A percentile compares a stretch with the other conserved stretches of the same genome.
These are phyloP conservation scores for Rubia balearica DNA, from an alignment of 305 asterid genomes.

Conservation along the genomic window DNA sequence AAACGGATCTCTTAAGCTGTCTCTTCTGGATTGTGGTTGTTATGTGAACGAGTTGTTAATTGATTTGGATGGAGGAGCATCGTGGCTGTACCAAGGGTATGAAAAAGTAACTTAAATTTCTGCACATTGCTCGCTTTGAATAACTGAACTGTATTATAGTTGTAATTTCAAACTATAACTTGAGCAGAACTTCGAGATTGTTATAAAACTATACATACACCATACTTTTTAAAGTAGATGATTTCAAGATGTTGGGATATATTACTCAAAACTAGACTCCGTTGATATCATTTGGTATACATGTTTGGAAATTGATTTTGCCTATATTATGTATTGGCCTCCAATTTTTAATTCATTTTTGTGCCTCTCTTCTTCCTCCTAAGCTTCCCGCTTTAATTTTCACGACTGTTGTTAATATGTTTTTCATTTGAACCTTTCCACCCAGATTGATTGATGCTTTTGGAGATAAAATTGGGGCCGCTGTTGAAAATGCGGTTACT, in stretches of 20 bases:
- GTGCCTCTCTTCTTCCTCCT: not conserved
- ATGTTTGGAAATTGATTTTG: not conserved
- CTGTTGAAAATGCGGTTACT: constrained; percentile 66
- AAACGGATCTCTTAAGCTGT: constrained; percentile 62
- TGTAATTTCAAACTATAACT: not conserved
- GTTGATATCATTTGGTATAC: not conserved
- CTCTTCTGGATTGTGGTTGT: constrained; percentile 77
- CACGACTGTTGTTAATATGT: not conserved
- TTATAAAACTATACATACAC: not conserved
- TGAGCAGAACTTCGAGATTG: not conserved
- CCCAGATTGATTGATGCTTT: constrained; percentile 74
- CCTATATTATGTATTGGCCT: not conserved
- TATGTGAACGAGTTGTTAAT: constrained; percentile 58
- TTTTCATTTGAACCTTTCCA: not conserved
- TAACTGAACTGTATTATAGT: not conserved
- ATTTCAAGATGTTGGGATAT: not conserved
- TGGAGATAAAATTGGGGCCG: constrained; percentile 45
- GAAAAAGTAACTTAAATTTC: not conserved
- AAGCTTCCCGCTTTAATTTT: not conserved
- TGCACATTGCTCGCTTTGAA: not conserved
- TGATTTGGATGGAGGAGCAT: constrained; percentile 87
- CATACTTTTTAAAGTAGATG: not conserved
- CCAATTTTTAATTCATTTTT: not conserved
- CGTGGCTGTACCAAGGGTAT: constrained; percentile 98
- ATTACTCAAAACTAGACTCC: not conserved